Evolutionary conservation across 257 asterid genomes (phyloP).

Genomic region (Salvia rosmarinus): DNA sequence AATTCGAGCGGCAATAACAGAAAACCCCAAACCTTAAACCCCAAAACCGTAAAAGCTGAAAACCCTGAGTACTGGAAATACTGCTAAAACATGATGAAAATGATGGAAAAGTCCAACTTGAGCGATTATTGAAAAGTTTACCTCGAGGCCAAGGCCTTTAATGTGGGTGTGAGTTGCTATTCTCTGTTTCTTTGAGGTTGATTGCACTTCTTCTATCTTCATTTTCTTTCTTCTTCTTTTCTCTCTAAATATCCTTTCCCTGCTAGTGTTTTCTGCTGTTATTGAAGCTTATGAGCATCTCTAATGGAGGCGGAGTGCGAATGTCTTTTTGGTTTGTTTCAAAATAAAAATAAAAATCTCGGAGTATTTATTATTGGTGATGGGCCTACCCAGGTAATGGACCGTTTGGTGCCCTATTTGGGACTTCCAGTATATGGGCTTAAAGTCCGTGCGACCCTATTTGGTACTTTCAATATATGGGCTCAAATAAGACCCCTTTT

Average conservation of each 20-base stretch:
- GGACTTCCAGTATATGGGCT: neutral
- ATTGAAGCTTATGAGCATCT: conserved; percentile 5
- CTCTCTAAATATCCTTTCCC: neutral
- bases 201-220: conserved; percentile 64
- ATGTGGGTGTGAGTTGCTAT: conserved; percentile 63
- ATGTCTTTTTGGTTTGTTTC: neutral
- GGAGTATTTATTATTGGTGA: neutral
- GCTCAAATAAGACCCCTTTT: neutral
- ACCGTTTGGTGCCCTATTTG: neutral
- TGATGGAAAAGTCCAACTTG: neutral
- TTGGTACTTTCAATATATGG: neutral
- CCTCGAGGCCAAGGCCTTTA: conserved; percentile 66
- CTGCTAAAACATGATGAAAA: neutral
- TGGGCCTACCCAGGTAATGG: conserved; percentile 20
- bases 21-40: conserved; percentile 36
- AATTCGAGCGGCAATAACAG: neutral
- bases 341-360: neutral
- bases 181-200: conserved; percentile 59
- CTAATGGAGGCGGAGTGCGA: conserved; percentile 32
- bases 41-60: conserved; percentile 3
- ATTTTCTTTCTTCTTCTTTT: conserved; percentile 20
- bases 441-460: neutral
- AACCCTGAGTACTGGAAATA: neutral
- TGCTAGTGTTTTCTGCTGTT: neutral
- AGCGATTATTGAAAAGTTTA: neutral